Conservation (phyloP, 371 early-diverging fungal species). For the Actinomortierella wolfii region DNA sequence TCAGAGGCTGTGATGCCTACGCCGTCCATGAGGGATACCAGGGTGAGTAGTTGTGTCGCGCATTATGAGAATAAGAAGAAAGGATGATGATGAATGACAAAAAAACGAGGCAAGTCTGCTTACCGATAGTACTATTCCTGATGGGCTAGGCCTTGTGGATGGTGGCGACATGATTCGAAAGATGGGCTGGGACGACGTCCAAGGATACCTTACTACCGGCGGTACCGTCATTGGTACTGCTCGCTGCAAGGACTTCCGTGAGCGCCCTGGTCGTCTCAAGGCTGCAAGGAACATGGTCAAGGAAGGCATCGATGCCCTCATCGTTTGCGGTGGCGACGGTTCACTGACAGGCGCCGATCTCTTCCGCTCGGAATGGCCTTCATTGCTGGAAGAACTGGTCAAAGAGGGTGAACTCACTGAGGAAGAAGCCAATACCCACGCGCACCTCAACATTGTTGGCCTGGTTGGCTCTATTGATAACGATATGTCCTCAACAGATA, state of each 20-base stretch:
- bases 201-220: constrained; percentile 82
- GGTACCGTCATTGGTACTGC: constrained; percentile 99
- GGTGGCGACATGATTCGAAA: constrained; percentile 89
- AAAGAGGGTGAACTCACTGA: constrained; percentile 52
- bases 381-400: constrained; percentile 79
- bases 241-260: constrained; percentile 88
- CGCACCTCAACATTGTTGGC: constrained; percentile 90
- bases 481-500: constrained; percentile 97
- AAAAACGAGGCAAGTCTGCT: constrained; percentile 3
- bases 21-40: constrained; percentile 97
- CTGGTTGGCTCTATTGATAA: constrained; percentile 97
- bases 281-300: constrained; percentile 89
- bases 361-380: constrained; percentile 93
- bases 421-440: constrained; percentile 62
- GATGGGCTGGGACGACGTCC: constrained; percentile 92
- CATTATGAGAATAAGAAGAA: no score
- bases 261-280: constrained; percentile 85
- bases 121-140: no score
- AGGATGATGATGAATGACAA: constrained; percentile 2
- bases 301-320: constrained; percentile 93
- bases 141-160: constrained; percentile 91
- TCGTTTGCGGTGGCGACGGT: constrained; percentile 99
- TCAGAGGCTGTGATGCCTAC: constrained; percentile 85
- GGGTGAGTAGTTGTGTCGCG: constrained; percentile 70
- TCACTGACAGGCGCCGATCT: constrained; percentile 96